Percentiles rank a stretch among this genome's conserved stretches.
Conservation (phyloP, 257 asterid genomes). For the Gardenia jasminoides region DNA sequence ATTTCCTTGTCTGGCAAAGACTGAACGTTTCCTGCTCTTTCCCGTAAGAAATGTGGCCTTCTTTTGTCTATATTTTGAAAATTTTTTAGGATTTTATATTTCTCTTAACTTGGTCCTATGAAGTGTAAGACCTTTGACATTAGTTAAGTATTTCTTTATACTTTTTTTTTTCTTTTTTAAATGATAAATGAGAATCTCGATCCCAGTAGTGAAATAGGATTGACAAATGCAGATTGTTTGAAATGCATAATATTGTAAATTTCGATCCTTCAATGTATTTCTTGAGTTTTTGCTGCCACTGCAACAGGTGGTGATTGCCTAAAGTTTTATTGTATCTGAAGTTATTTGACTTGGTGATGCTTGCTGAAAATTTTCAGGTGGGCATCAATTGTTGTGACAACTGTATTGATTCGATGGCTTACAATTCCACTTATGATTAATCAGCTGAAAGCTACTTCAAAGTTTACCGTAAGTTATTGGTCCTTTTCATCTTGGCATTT, state of each 20-base stretch:
- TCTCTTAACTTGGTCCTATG: background rate
- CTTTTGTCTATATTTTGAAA: background rate
- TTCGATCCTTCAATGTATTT: background rate
- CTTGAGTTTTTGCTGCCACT: background rate
- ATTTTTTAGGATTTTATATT: background rate
- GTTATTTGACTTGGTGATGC: background rate
- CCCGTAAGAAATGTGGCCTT: background rate
- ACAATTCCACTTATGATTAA: conserved; percentile 68
- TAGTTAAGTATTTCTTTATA: background rate
- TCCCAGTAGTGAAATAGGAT: background rate
- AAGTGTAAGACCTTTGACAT: no score
- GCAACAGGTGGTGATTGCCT: background rate
- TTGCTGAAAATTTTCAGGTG: conserved; percentile 57
- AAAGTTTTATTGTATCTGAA: background rate
- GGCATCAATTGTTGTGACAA: conserved; percentile 64
- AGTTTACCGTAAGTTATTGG: conserved; percentile 58
- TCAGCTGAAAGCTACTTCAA: conserved; percentile 75
- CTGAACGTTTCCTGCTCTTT: background rate
- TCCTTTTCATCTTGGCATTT: background rate
- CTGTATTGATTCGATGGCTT: conserved; percentile 56
- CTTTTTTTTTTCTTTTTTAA: background rate
- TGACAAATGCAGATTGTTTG: background rate
- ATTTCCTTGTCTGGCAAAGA: conserved; percentile 66
- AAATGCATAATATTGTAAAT: background rate
- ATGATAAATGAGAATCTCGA: background rate